Base-by-base conservation (phyloP, 1,284 basidiomycete species). In the Ceratobasidium sp. region DNA sequence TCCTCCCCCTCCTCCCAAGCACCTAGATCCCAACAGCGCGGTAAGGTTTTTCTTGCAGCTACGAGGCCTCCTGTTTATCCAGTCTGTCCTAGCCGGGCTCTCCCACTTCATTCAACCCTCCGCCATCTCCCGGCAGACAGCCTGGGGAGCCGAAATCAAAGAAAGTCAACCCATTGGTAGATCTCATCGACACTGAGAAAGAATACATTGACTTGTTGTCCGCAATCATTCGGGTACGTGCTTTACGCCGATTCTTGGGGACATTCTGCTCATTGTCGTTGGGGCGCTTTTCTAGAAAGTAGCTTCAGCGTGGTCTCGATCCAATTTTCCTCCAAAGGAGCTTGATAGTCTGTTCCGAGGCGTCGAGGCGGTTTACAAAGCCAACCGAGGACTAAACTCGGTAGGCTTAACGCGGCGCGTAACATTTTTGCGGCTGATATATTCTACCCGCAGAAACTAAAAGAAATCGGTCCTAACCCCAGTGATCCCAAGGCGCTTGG, bases 401-500 rank as follows among this genome's bases (percentile, higher is more conserved):
- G 93, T 95, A 74, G 75, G 91, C 76, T 29, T 53, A 29, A n/a
- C 53, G 34, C 25, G 12, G 27, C 34, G n/a, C 10, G 45, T 43
- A 10, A 13, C 25, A 45, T 34, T 13, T 35, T 29, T 22, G 8
- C 29, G 31, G 54, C 40, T 53, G 13, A 29, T 71, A 73, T 76
- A 31, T 77, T 53, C 67, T 50, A 54, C 60, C 38, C 64, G 25
- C 77, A 96, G 94, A 92, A 92, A 85, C 82, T 99, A 71, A 94
- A 92, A 78, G 95, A 97, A 72, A 96, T 99, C 71, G 96, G 94
- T 7, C 87, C 91, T 50, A 94, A 91, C 78, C 95, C 96, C 0
- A 89, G 93, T 0, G 93, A 92, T n/a, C 94, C 96, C 15, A 97
- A 96, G 77, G 94, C 92, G 12, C 84, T 99, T 22, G 96, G 96